A percentile compares a stretch with the other conserved stretches of the same genome.
phyloP scores from a whole-genome alignment of 1,284 basidiomycete genomes.

The Anthracocystis panici-leucophaei region DNA sequence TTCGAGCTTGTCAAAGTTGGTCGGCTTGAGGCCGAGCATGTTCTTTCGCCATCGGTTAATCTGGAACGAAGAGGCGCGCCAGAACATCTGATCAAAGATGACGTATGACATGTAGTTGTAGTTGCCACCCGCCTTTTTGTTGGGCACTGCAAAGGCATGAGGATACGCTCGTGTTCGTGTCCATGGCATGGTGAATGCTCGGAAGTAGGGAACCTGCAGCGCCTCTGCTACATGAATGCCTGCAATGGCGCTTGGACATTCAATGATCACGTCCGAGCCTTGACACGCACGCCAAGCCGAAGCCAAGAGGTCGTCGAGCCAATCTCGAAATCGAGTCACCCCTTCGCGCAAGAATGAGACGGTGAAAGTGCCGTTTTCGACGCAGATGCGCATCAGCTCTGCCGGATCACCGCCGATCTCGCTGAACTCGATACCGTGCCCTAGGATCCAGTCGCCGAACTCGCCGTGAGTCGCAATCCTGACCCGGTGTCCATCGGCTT shows the following conservation, averaged over 20 bases:
- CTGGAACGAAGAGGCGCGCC: constrained; percentile 87
- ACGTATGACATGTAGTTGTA: constrained; percentile 98
- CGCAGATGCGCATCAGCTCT: constrained; percentile 77
- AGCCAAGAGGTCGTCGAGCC: constrained; percentile 93
- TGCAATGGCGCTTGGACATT: constrained; percentile 97
- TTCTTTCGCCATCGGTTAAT: constrained; percentile 93
- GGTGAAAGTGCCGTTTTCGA: constrained; percentile 83
- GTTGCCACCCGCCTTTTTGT: constrained; percentile 85
- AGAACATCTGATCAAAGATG: constrained; percentile 97
- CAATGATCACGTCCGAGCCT: constrained; percentile 89
- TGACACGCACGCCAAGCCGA: constrained; percentile 96
- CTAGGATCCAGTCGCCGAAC: constrained; percentile 94
- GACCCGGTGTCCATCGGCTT: constrained; percentile 86
- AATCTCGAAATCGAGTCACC: constrained; percentile 91
- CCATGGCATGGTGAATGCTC: constrained; percentile 87
- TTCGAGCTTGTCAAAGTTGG: constrained; percentile 91
- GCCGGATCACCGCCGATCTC: constrained; percentile 96
- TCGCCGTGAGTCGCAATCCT: constrained; percentile 93
- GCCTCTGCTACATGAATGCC: constrained; percentile 98
- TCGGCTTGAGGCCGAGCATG: constrained; percentile 80
- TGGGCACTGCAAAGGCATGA: constrained; percentile 96
- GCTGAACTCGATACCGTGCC: constrained; percentile 87
- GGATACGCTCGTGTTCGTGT: constrained; percentile 87
- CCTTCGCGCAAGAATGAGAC: constrained; percentile 92
- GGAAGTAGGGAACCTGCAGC: constrained; percentile 89